Conservation (phyloP, 306 rosid species). For the Gleditsia sinensis region DNA sequence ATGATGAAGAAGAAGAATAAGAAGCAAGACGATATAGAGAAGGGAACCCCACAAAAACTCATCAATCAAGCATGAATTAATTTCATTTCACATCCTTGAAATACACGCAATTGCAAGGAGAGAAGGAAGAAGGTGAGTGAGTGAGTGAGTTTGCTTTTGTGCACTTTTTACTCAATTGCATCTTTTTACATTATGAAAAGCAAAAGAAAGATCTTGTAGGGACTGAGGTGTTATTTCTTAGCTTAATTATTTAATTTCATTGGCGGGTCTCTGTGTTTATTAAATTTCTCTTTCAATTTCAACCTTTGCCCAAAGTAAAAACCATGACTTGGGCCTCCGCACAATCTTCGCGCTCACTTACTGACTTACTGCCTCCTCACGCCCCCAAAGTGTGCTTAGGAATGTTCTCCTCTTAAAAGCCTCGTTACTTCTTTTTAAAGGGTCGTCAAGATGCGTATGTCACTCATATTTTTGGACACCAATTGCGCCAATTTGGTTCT, state of each 20-base stretch:
- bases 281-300: not conserved
- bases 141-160: not conserved
- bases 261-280: not conserved
- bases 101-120: not conserved
- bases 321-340: not conserved
- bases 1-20: not conserved
- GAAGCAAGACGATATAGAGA: not conserved
- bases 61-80: not conserved
- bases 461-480: not conserved
- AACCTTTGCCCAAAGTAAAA: not conserved
- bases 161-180: not conserved
- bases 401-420: not conserved
- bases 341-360: not conserved
- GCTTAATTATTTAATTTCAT: too few relatives aligned
- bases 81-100: not conserved
- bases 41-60: not conserved
- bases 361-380: not conserved
- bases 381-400: not conserved
- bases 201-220: not conserved
- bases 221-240: not conserved
- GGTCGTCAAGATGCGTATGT: not conserved
- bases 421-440: not conserved
- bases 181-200: slow-evolving; percentile 1
- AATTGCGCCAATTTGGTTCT: not conserved
- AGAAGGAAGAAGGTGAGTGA: not conserved